Conservation (phyloP, 2,329 filamentous ascomycete species). For the Nemania sp. region DNA sequence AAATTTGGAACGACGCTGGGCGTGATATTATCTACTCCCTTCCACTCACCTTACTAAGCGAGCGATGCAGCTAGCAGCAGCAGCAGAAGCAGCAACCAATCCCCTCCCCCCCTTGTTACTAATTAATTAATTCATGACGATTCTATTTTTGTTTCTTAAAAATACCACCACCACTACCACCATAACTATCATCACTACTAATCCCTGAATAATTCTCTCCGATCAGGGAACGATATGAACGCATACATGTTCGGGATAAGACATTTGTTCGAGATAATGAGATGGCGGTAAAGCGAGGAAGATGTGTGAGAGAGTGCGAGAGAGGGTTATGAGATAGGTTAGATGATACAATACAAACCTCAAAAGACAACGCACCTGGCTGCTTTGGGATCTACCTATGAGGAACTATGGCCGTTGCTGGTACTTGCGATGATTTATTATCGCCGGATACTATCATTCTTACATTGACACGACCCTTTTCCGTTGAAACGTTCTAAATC, state of each 20-base stretch:
- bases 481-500: neutral
- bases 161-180: conserved; percentile 10
- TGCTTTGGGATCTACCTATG: neutral
- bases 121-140: conserved; percentile 31
- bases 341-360: neutral
- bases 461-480: neutral
- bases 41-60: conserved; percentile 10
- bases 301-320: neutral
- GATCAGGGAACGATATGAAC: conserved; percentile 8
- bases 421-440: neutral
- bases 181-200: neutral
- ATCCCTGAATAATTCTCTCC: neutral
- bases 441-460: neutral
- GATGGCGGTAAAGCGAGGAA: neutral
- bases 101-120: conserved; percentile 21
- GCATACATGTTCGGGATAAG: neutral
- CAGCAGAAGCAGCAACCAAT: neutral
- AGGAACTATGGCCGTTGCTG: neutral
- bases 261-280: neutral
- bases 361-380: neutral
- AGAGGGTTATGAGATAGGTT: neutral
- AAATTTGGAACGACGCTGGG: conserved; percentile 24
- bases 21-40: conserved; percentile 18
- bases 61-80: neutral
- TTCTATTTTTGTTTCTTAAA: conserved; percentile 8